Evolutionary conservation across 2,329 filamentous ascomycete species (phyloP), one percentile per base, ranked within the genome.

Genomic region (Trichoderma brevicompactum): DNA sequence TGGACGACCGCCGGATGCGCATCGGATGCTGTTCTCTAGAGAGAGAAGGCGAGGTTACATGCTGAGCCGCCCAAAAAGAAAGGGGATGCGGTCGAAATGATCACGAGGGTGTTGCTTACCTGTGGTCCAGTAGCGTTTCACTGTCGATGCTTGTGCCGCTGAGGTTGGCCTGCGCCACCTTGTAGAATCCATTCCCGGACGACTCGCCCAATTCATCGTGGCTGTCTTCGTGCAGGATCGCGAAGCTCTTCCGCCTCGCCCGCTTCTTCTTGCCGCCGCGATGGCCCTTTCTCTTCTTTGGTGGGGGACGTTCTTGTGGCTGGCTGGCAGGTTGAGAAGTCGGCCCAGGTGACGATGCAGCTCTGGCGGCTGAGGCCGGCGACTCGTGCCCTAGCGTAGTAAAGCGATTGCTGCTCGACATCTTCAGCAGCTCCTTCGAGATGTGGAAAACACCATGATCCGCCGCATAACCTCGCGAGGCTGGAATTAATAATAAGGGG

Each of bases 131-230:
- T 70, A 98, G 80, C 7, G 87, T 89, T 74, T 96, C 90, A 76
- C 93, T 97, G 70, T 97, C 94, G 68, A 98, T 81, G 76, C 94
- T 98, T 0, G 91, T 93, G 71, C 85, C 89, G 79, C 94, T 98
- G 68, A 89, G 74, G 74, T 91, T 92, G 50, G 80, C 78, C 7
- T 81, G 74, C 59, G 80, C 77, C 66, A 83, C 74, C 69, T 80
- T 75, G 73, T 86, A 86, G 74, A 87, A 83, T 52, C 77, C 79
- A 66, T 80, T 74, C 65, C 76, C 69, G 13, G 75, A 68, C 40
- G 74, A 71, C 23, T 73, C 70, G 50, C 75, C 74, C 49, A 72
- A 72, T 62, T 80, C 78, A 17, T 76, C 75, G 60, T 80, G 76
- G 59, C 72, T 74, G 66, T 89, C 88, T 44, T 88, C 86, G 40